phyloP scores from a whole-genome alignment of 2,329 filamentous ascomycete genomes.

The Nannizziopsis barbatae region DNA sequence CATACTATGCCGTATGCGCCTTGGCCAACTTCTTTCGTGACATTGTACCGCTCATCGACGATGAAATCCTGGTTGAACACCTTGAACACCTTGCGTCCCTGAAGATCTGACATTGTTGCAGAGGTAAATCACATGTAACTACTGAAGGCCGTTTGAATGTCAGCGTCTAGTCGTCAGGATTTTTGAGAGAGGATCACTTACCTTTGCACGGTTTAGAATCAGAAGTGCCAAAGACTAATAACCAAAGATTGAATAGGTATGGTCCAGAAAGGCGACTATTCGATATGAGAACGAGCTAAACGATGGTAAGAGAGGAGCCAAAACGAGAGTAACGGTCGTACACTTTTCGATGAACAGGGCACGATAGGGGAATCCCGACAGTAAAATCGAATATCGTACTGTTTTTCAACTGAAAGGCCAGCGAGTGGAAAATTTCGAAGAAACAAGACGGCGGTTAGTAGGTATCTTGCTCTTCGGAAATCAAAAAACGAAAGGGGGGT shows the following conservation, averaged over 20 bases:
- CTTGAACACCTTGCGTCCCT: conserved; percentile 87
- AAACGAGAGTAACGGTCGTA: too few relatives aligned
- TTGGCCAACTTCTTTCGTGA: conserved; percentile 96
- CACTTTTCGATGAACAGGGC: not conserved
- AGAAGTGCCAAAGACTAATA: too few relatives aligned
- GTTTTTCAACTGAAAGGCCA: not conserved
- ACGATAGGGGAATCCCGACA: not conserved
- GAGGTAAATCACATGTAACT: conserved; percentile 3
- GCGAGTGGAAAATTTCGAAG: conserved; percentile 5
- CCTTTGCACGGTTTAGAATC: not conserved
- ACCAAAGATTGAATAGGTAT: too few relatives aligned
- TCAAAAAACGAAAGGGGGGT: not conserved
- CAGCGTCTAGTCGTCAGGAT: not conserved
- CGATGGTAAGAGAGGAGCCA: too few relatives aligned
- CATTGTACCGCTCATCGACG: conserved; percentile 94
- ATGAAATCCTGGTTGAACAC: conserved; percentile 99
- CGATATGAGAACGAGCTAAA: not conserved
- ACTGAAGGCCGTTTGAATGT: not conserved
- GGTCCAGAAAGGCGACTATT: too few relatives aligned
- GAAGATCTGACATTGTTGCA: conserved; percentile 47
- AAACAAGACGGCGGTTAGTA: conserved; percentile 3
- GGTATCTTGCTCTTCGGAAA: not conserved
- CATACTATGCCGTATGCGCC: conserved; percentile 98
- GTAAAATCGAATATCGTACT: not conserved
- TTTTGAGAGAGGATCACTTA: not conserved